Base-by-base conservation (phyloP, 2,329 filamentous ascomycete genomes). In the Apiospora marii region DNA sequence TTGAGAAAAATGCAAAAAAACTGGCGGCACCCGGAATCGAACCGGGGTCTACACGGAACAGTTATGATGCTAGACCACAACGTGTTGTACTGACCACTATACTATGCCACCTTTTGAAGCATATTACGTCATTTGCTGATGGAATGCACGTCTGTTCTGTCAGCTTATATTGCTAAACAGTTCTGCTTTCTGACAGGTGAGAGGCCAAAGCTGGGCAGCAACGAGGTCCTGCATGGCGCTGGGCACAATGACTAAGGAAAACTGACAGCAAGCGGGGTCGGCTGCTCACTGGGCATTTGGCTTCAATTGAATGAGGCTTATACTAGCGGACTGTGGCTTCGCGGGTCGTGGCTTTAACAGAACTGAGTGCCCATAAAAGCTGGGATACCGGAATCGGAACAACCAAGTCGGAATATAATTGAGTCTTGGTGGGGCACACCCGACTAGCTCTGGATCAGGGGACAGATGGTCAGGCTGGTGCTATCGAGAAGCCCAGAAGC, bases 1-100 rank as follows among this genome's bases (percentile, higher is more conserved):
- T 1, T 5, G 10, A 10, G 7, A n/a, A 24, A 64, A 22, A 41
- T 34, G 24, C 49, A 49, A 67, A 71, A 41, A 22, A 5, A 22
- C 30, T 71, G 70, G 46, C 70, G 70, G 41, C 34, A 51, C 70
- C 70, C 70, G 70, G 70, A 71, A 71, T 71, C 70, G 70, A 71
- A 71, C 70, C 70, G 70, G 70, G 70, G 70, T 71, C 70, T 71
- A 67, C 58, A 68, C 70, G 70, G 70, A 71, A 68, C 51, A 34
- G 58, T n/a, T 41, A 67, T 61, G 51, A n/a, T 27, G 48, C 27
- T 24, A 71, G 34, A 49, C 53, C 70, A 67, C 70, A 67, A 67
- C 67, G 67, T 68, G 44, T 68, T 30, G 43, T 68, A 71, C 69
- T 71, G 69, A 71, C 69, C 69, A 71, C 70, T 71, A 71, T 71